These are phyloP conservation scores for Xerocomellus dryophilus DNA, from an alignment of 768 basidiomycete species.

Conservation along the genomic window DNA sequence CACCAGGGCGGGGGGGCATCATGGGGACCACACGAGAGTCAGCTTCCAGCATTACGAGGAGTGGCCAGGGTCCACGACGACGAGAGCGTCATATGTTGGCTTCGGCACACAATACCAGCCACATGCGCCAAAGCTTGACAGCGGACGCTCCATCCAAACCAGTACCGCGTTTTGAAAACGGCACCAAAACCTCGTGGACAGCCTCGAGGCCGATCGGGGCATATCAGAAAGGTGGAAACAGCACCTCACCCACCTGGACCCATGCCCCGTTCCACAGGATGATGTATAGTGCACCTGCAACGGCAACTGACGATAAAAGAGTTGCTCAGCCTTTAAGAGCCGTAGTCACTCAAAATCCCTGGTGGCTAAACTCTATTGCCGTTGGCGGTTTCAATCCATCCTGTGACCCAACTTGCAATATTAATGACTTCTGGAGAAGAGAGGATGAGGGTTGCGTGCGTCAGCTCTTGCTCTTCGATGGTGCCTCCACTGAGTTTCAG, in stretches of 20 bases:
- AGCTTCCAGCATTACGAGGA: background rate
- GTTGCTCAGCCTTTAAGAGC: background rate
- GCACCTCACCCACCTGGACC: background rate
- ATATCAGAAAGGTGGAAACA: background rate
- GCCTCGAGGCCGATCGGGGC: constrained; percentile 9
- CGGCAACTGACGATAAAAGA: constrained; percentile 1
- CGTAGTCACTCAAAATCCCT: background rate
- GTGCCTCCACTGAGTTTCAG: background rate
- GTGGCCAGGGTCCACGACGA: background rate
- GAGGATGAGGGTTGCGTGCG: constrained; percentile 23
- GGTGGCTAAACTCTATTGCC: background rate
- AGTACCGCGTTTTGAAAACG: background rate
- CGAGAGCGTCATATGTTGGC: background rate
- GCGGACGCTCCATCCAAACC: background rate
- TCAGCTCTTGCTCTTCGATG: background rate
- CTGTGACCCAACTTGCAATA: background rate
- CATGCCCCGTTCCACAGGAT: background rate
- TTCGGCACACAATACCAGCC: background rate
- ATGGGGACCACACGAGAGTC: background rate
- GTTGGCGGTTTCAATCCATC: background rate
- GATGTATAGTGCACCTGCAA: background rate
- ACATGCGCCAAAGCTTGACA: background rate
- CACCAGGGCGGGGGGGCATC: background rate
- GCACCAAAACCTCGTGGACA: constrained; percentile 12
- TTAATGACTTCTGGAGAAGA: constrained; percentile 10